Percentiles rank a stretch among this genome's conserved stretches.
Evolutionary conservation across 2,329 filamentous ascomycete species (phyloP).

Genomic region (Hypoxylon sp.): DNA sequence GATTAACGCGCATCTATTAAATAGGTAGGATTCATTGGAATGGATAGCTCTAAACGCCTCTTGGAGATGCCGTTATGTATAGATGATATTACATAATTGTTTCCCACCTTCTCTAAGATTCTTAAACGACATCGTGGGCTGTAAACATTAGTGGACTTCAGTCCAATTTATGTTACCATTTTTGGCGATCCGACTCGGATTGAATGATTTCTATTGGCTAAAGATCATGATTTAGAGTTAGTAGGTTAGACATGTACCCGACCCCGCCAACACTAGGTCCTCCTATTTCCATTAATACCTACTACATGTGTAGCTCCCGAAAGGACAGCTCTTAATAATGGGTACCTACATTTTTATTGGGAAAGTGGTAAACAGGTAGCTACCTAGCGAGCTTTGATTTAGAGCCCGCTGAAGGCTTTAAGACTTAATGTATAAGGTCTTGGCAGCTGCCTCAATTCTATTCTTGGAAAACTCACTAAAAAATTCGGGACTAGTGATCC

Average conservation of each 20-base stretch:
- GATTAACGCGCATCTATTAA: constrained; percentile 64
- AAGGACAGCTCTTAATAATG: not conserved
- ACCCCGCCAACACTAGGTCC: not conserved
- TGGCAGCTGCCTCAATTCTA: not conserved
- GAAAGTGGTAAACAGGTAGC: not conserved
- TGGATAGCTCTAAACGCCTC: too few species aligned
- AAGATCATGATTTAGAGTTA: not conserved
- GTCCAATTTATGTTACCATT: constrained; percentile 9
- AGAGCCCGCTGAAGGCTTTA: too few species aligned
- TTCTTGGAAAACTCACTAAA: not conserved
- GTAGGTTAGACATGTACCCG: too few species aligned
- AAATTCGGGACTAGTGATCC: too few species aligned
- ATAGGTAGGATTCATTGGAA: too few species aligned
- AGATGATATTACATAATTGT: not conserved
- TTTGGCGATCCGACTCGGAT: constrained; percentile 3
- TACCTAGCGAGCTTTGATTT: too few species aligned
- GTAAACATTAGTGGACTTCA: not conserved
- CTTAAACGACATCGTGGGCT: not conserved
- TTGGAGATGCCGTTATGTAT: not conserved
- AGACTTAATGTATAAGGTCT: not conserved
- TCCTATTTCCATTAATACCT: too few species aligned
- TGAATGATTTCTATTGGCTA: not conserved
- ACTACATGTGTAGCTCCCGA: too few species aligned
- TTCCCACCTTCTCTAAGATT: too few species aligned
- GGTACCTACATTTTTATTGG: not conserved